Evolutionary conservation across 805 yeast species (phyloP).

Genomic region (Starmera amethionina): DNA sequence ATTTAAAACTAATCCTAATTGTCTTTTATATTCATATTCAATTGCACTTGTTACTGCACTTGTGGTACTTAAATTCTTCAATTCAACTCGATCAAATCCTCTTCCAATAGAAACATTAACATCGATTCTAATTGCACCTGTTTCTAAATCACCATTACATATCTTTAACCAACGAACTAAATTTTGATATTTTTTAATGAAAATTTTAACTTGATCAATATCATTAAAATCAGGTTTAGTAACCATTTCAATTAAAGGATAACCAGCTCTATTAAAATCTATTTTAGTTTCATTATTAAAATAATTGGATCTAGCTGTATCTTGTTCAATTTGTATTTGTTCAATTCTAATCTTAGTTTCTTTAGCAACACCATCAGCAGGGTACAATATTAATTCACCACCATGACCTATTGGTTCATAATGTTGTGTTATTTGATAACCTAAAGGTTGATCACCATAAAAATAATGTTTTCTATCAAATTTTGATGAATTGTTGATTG

Average conservation of each 20-base stretch:
- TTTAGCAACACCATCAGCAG: constrained; percentile 42
- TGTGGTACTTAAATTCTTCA: constrained; percentile 82
- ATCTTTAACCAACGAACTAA: constrained; percentile 59
- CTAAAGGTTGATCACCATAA: constrained; percentile 93
- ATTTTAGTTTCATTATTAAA: constrained; percentile 34
- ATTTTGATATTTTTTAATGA: constrained; percentile 72
- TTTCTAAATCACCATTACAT: constrained; percentile 85
- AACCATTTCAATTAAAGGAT: constrained; percentile 83
- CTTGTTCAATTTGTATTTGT: constrained; percentile 91
- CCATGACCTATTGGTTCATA: constrained; percentile 66
- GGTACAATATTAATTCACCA: constrained; percentile 45
- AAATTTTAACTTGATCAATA: constrained; percentile 61
- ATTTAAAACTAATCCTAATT: constrained; percentile 35
- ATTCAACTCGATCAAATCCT: constrained; percentile 62
- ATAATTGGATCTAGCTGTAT: constrained; percentile 76
- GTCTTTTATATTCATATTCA: constrained; percentile 64
- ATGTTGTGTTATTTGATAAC: constrained; percentile 92
- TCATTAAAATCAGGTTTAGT: constrained; percentile 78
- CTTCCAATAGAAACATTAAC: constrained; percentile 81
- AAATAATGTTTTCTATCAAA: constrained; percentile 95
- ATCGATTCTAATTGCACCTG: constrained; percentile 93
- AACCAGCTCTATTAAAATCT: constrained; percentile 78
- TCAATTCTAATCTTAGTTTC: constrained; percentile 47
- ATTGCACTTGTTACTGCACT: constrained; percentile 74
- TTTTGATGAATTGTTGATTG: constrained; percentile 43